Evolutionary conservation across 768 basidiomycete genomes (phyloP).

Genomic region (Leucogyrophana mollusca): DNA sequence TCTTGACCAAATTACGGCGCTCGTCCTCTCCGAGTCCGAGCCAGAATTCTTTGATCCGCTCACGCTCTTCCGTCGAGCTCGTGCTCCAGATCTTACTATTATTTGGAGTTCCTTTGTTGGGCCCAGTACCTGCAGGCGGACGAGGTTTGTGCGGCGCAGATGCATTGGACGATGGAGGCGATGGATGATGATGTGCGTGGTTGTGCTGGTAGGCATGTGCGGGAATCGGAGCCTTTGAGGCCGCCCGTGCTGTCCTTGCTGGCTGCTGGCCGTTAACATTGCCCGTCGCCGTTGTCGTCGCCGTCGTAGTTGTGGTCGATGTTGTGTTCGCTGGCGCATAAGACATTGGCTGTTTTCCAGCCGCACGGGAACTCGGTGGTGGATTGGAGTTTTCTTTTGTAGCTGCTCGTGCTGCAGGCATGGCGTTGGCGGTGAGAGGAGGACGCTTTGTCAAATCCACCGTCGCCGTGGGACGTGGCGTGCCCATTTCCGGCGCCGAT

Average conservation of each 20-base stretch:
- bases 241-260: conserved; percentile 43
- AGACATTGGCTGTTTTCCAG: conserved; percentile 92
- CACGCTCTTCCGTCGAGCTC: conserved; percentile 87
- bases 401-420: conserved; percentile 41
- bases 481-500: conserved; percentile 31
- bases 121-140: conserved; percentile 25
- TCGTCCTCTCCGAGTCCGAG: conserved; percentile 89
- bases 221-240: conserved; percentile 58
- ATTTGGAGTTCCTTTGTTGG: conserved; percentile 32
- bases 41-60: conserved; percentile 99
- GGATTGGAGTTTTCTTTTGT: conserved; percentile 40
- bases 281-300: conserved; percentile 30
- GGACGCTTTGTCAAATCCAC: conserved; percentile 36
- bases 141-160: conserved; percentile 30
- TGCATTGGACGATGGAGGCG: conserved; percentile 34
- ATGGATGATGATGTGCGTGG: conserved; percentile 56
- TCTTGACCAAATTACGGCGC: conserved; percentile 87
- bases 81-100: conserved; percentile 94
- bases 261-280: conserved; percentile 31
- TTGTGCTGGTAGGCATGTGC: conserved; percentile 49
- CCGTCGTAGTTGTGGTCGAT: conserved; percentile 14
- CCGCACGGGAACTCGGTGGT: conserved; percentile 77
- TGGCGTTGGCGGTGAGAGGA: conserved; percentile 40
- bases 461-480: conserved; percentile 28
- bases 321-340: conserved; percentile 38